Conservation (phyloP, 108 stramenopile genomes). For the Nannochloropsis salina region DNA sequence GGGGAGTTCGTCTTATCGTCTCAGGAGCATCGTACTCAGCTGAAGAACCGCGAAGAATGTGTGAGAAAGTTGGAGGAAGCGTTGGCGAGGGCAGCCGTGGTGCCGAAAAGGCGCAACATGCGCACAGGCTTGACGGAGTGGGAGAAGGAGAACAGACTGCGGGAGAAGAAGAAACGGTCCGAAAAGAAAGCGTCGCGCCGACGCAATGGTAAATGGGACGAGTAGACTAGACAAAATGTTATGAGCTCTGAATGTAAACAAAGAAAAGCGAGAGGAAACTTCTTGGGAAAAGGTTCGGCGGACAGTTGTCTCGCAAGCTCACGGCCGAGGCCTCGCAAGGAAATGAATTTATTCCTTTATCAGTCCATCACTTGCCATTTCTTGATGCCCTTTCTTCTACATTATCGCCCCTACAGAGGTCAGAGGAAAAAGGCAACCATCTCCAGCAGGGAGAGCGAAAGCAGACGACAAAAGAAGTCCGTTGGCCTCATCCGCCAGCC, state of each 20-base stretch:
- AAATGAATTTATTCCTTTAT: too few relatives aligned
- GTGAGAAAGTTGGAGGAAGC: constrained; percentile 61
- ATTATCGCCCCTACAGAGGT: too few relatives aligned
- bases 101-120: constrained; percentile 32
- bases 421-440: too few relatives aligned
- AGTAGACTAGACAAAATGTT: background rate
- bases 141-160: constrained; percentile 15
- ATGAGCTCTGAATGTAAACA: too few relatives aligned
- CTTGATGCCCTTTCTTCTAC: too few relatives aligned
- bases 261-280: too few relatives aligned
- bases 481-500: background rate
- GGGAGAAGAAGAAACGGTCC: background rate
- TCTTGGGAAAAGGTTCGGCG: too few relatives aligned
- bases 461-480: background rate
- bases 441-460: background rate
- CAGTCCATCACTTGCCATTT: too few relatives aligned
- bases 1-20: constrained; percentile 63
- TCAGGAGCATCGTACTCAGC: constrained; percentile 81
- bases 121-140: constrained; percentile 29
- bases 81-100: constrained; percentile 27
- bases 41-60: constrained; percentile 67
- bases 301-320: too few relatives aligned
- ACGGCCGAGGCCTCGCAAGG: too few relatives aligned
- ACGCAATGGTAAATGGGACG: constrained; percentile 16
- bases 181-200: background rate